phyloP scores from a whole-genome alignment of 495 filamentous ascomycete genomes.

The Penicillium desertorum region DNA sequence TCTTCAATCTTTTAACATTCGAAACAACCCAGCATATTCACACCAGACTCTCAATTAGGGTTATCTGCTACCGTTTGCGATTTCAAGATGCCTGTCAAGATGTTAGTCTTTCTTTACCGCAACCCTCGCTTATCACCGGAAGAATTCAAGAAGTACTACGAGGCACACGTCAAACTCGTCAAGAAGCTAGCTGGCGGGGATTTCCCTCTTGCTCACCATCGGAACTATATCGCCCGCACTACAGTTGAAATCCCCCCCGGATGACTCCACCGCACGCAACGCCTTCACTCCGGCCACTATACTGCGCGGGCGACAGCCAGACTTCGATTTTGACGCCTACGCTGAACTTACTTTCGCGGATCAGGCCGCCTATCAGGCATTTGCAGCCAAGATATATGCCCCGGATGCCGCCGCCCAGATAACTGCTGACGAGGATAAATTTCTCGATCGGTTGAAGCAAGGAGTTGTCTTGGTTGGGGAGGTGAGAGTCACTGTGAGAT shows the following conservation, averaged over 20 bases:
- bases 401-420: constrained; percentile 27
- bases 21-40: not conserved
- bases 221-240: constrained; percentile 25
- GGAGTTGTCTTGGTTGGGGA: constrained; percentile 32
- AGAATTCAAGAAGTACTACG: constrained; percentile 27
- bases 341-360: constrained; percentile 38
- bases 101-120: constrained; percentile 25
- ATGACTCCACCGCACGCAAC: constrained; percentile 20
- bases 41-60: not conserved
- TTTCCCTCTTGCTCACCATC: constrained; percentile 27
- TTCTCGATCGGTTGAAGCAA: constrained; percentile 30
- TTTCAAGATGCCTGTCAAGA: constrained; percentile 20
- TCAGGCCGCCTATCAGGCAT: constrained; percentile 29
- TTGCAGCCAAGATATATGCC: constrained; percentile 25
- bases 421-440: constrained; percentile 34
- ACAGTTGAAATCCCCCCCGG: constrained; percentile 15
- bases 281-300: constrained; percentile 32
- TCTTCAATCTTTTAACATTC: not conserved
- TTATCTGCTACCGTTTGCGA: too few relatives aligned
- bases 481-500: constrained; percentile 21
- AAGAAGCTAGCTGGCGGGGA: constrained; percentile 18
- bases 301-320: constrained; percentile 35
- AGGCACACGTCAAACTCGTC: constrained; percentile 21
- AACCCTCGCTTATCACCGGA: constrained; percentile 23
- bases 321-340: constrained; percentile 42